Conservation (phyloP, 352 stramenopile genomes). For the Elongisporangium anandrum region DNA sequence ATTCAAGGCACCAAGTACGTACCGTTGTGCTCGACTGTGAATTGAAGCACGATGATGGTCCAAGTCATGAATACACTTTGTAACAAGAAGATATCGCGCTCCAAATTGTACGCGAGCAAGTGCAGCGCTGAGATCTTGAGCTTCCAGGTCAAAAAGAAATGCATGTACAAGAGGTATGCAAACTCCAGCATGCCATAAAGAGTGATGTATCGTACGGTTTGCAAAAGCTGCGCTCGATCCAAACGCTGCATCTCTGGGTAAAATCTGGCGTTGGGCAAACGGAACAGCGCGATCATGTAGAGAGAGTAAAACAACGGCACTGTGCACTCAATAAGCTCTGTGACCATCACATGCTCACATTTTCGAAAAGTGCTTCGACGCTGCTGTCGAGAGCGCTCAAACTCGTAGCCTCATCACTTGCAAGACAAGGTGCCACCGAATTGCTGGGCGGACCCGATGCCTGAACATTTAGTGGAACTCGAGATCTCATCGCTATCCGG, state of each 20-base stretch:
- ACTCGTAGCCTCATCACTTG: background rate
- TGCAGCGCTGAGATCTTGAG: background rate
- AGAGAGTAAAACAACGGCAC: constrained; percentile 25
- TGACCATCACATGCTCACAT: constrained; percentile 30
- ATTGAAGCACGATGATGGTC: background rate
- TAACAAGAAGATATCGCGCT: background rate
- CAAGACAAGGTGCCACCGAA: background rate
- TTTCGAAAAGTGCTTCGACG: constrained; percentile 17
- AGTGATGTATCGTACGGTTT: background rate
- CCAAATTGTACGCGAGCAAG: background rate
- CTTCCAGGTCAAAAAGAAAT: background rate
- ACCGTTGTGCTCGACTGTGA: background rate
- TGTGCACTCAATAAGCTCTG: constrained; percentile 25
- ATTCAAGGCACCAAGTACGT: too few relatives aligned
- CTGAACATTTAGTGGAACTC: too few relatives aligned
- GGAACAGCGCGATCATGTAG: constrained; percentile 25
- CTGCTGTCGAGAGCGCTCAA: background rate
- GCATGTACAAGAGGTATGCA: background rate
- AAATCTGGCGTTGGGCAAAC: constrained; percentile 18
- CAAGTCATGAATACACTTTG: background rate
- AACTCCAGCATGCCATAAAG: background rate
- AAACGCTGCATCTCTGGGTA: constrained; percentile 5
- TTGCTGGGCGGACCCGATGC: background rate
- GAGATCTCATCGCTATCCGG: too few relatives aligned
- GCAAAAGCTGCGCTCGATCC: background rate